Percentiles rank a stretch among this genome's conserved stretches.
Evolutionary conservation across 768 basidiomycete species (phyloP).

Genomic region (Pleurotus cornucopiae): DNA sequence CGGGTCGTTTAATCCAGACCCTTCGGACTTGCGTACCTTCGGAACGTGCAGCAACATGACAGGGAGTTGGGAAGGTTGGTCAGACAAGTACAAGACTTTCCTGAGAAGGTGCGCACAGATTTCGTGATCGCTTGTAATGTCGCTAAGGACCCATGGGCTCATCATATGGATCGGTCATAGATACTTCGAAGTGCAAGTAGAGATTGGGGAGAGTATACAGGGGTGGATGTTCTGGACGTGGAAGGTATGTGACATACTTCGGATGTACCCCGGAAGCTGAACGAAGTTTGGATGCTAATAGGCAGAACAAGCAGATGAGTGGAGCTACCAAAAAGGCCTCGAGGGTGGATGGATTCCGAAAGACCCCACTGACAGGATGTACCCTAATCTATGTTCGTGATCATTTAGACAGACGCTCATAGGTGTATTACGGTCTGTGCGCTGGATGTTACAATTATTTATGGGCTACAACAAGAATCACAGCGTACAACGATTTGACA

Average conservation of each 20-base stretch:
- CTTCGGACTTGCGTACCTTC: slow-evolving; percentile 37
- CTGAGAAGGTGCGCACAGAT: slow-evolving; percentile 48
- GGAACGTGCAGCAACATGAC: slow-evolving; percentile 64
- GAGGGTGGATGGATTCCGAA: slow-evolving; percentile 77
- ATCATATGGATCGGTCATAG: slow-evolving; percentile 20
- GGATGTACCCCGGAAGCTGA: not conserved
- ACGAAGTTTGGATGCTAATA: slow-evolving; percentile 16
- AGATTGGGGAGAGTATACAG: slow-evolving; percentile 64
- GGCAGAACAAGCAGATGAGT: slow-evolving; percentile 69
- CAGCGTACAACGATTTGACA: too few relatives aligned
- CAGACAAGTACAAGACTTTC: slow-evolving; percentile 57
- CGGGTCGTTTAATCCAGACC: slow-evolving; percentile 38
- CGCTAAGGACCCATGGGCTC: not conserved
- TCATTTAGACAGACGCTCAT: not conserved
- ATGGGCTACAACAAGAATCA: not conserved
- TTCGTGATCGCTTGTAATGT: not conserved
- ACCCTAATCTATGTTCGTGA: slow-evolving; percentile 58
- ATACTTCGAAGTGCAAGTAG: slow-evolving; percentile 80
- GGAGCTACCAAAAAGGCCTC: slow-evolving; percentile 72
- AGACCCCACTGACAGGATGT: slow-evolving; percentile 60
- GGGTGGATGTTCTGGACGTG: slow-evolving; percentile 81
- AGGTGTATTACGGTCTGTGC: slow-evolving; percentile 11
- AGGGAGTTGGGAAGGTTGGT: slow-evolving; percentile 55
- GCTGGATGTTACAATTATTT: not conserved
- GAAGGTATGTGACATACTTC: slow-evolving; percentile 46